phyloP scores from a whole-genome alignment of 495 filamentous ascomycete species.

The Penicillium verhagenii region DNA sequence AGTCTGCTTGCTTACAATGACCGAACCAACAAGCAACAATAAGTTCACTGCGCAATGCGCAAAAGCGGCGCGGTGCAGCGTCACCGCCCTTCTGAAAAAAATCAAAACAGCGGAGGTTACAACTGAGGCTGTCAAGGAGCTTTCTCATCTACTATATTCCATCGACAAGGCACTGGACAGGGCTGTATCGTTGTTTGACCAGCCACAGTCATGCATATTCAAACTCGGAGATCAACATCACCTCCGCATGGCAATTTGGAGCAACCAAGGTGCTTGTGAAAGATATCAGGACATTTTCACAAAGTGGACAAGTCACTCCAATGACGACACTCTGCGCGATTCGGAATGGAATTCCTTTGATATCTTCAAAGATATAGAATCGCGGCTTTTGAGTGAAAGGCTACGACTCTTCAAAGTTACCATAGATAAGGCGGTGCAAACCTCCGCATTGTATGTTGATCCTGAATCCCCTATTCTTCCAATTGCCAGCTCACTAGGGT shows the following conservation, averaged over 20 bases:
- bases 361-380: constrained; percentile 2
- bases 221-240: constrained; percentile 1
- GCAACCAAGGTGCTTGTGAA: constrained; percentile 1
- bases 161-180: neutral
- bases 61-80: neutral
- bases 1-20: neutral
- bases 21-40: neutral
- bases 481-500: neutral
- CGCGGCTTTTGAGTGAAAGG: neutral
- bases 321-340: neutral
- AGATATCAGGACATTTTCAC: constrained; percentile 4
- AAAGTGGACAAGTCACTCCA: neutral
- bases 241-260: constrained; percentile 5
- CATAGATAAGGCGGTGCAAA: constrained; percentile 1
- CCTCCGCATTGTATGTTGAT: constrained; percentile 1
- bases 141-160: constrained; percentile 1
- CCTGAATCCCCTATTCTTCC: neutral
- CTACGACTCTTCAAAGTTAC: neutral
- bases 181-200: neutral
- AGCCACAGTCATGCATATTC: neutral
- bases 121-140: constrained; percentile 1
- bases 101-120: constrained; percentile 2
- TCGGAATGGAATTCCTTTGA: neutral
- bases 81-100: neutral
- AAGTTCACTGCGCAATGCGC: neutral